Percentiles rank a stretch among this genome's conserved stretches.
Evolutionary conservation across 257 asterid species (phyloP).

Genomic region (Thymus quinquecostatus): DNA sequence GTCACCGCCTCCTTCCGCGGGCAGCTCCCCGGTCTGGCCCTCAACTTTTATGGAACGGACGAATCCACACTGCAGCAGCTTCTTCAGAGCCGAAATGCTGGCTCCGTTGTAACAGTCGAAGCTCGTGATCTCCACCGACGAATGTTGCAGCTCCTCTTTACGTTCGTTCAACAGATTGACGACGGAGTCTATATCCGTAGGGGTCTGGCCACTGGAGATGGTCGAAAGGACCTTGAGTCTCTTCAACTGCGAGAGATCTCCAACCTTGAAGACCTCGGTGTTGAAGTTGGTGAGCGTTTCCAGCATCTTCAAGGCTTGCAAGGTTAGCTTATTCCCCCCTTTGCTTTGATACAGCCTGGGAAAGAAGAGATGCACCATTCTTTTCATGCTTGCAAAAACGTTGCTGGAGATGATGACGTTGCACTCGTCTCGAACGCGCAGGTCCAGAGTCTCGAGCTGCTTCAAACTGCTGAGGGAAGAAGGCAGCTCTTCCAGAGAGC

Average conservation of each 20-base stretch:
- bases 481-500: constrained; percentile 30
- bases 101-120: constrained; percentile 16
- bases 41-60: constrained; percentile 25
- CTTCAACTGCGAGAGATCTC: constrained; percentile 9
- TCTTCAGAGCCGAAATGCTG: not conserved
- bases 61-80: constrained; percentile 11
- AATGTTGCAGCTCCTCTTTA: not conserved
- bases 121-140: constrained; percentile 22
- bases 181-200: constrained; percentile 16
- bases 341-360: constrained; percentile 13
- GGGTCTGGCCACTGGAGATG: not conserved
- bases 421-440: constrained; percentile 25
- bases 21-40: constrained; percentile 23
- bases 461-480: constrained; percentile 24
- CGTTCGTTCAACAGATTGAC: not conserved
- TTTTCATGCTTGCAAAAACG: not conserved
- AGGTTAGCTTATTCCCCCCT: constrained; percentile 1
- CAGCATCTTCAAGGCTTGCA: constrained; percentile 28
- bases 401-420: constrained; percentile 20
- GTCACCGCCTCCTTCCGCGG: not conserved
- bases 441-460: constrained; percentile 36
- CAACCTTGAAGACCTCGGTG: not conserved
- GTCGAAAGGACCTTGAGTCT: constrained; percentile 12
- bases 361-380: constrained; percentile 34
- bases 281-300: constrained; percentile 34